These are phyloP conservation scores for Cylindricascospora bacillispora DNA, from an alignment of 1,139 yeast genomes.

Conservation along the genomic window DNA sequence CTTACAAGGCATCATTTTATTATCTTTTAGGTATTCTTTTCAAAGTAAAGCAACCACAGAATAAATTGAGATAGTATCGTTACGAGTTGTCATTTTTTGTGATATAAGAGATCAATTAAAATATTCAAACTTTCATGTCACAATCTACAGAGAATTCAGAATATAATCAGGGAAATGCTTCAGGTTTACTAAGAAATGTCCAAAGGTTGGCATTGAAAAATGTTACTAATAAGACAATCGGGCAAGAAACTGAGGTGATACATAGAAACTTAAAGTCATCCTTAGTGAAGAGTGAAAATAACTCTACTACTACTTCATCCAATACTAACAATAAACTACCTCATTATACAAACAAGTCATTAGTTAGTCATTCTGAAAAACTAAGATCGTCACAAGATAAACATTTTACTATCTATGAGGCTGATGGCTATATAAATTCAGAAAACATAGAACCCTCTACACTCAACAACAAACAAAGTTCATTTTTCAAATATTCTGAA, in stretches of 20 bases:
- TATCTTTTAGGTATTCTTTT: too few species aligned
- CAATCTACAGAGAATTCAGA: too few species aligned
- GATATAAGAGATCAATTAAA: too few species aligned
- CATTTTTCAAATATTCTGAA: too few species aligned
- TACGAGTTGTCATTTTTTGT: too few species aligned
- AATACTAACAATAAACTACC: constrained; percentile 8
- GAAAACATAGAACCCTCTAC: constrained; percentile 16
- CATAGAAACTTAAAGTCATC: constrained; percentile 13
- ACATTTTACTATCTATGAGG: background rate
- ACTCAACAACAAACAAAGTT: constrained; percentile 1
- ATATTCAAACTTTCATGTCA: too few species aligned
- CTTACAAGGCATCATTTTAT: too few species aligned
- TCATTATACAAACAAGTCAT: constrained; percentile 3
- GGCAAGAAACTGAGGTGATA: constrained; percentile 15
- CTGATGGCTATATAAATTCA: constrained; percentile 6
- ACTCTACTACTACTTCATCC: constrained; percentile 10
- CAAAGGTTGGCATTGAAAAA: constrained; percentile 23
- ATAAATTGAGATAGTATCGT: too few species aligned
- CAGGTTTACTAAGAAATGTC: constrained; percentile 16
- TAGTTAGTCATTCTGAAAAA: constrained; percentile 1
- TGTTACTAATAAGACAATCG: constrained; percentile 22
- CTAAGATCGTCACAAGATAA: background rate
- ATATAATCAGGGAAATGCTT: background rate
- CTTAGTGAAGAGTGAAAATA: constrained; percentile 8
- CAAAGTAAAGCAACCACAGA: too few species aligned